Base-by-base conservation (phyloP, 2,329 filamentous ascomycete species). In the Apiospora marii region DNA sequence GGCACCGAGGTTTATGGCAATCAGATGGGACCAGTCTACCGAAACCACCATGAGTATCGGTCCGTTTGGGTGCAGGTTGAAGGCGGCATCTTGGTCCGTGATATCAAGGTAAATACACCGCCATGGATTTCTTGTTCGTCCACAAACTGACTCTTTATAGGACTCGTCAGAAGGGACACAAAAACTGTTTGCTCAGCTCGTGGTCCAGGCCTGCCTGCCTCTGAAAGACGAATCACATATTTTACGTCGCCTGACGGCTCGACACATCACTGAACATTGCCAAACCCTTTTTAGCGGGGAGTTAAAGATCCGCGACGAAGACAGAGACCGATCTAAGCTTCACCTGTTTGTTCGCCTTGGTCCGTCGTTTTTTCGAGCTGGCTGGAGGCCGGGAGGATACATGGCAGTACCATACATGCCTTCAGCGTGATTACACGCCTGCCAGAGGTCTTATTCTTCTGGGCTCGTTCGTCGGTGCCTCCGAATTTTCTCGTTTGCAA, bases 81-180 rank as follows among this genome's bases (percentile, higher is more conserved):
- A 27, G 51, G 51, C 51, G 51, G 51, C 24, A 58, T 58, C 24
- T 58, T 58, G 13, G 13, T 58, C 13, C 5, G 13, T 58, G 24
- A 58, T 58, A 58, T 58, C 24, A 58, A 58, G 51, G 51, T 58
- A 34, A 53, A 58, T 58, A 27, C 24, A 58, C 4, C 51, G 51
- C 3, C 24, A 27, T 8, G 13, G 27, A 4, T 27, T 58, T 58
- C 51, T 58, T 58, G 24, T 34, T 27, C 14, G 27, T 27, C 14
- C 13, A 58, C 16, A 19, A 58, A 5, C 51, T 58, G 14, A 58
- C 27, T 58, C 13, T 19, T 58, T 27, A 58, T 58, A 58, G 24
- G 51, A 58, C 24, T 58, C 51, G 27, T 58, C 13, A 58, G 14
- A 58, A 30, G 4, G 27, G 16, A 58, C 13, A 34, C 13, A 34